phyloP scores from a whole-genome alignment of 2,329 filamentous ascomycete species.

The Xylariales sp. region DNA sequence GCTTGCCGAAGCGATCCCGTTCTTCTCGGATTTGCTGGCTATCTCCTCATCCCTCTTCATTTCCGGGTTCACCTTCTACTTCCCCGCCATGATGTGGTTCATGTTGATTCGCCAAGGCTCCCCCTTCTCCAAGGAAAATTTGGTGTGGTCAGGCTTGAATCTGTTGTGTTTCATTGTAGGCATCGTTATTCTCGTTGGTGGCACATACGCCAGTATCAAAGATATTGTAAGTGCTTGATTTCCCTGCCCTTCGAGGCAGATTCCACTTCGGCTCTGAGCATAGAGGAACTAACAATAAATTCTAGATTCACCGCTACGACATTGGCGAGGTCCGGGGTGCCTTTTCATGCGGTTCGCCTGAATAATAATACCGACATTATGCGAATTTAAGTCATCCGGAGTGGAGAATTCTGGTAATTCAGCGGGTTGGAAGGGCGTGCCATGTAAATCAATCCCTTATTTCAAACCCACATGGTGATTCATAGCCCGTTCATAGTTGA shows the following conservation, averaged over 20 bases:
- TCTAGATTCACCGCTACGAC: constrained; percentile 44
- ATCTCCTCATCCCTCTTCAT: constrained; percentile 64
- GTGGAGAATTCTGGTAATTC: constrained; percentile 21
- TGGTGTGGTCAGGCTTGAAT: constrained; percentile 42
- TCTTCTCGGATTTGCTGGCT: constrained; percentile 75
- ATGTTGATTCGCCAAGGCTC: constrained; percentile 49
- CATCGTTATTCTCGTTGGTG: constrained; percentile 48
- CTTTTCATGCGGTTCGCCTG: constrained; percentile 37
- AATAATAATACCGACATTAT: constrained; percentile 16
- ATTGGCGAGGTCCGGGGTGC: constrained; percentile 43
- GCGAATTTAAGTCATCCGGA: constrained; percentile 1
- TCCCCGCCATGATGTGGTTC: constrained; percentile 53
- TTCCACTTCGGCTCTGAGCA: background rate
- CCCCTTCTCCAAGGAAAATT: constrained; percentile 47
- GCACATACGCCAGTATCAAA: constrained; percentile 49
- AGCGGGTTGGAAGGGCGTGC: constrained; percentile 17
- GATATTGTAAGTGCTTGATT: constrained; percentile 49
- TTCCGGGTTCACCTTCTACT: constrained; percentile 58
- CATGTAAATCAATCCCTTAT: background rate
- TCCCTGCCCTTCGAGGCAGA: background rate
- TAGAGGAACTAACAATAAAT: constrained; percentile 23
- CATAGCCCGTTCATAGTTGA: constrained; percentile 4
- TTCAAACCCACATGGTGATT: constrained; percentile 6
- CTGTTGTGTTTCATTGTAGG: constrained; percentile 48
- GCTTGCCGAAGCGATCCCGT: constrained; percentile 78